These are phyloP conservation scores for Lichtheimia hyalospora DNA, from an alignment of 371 early-diverging fungal genomes.

Conservation along the genomic window DNA sequence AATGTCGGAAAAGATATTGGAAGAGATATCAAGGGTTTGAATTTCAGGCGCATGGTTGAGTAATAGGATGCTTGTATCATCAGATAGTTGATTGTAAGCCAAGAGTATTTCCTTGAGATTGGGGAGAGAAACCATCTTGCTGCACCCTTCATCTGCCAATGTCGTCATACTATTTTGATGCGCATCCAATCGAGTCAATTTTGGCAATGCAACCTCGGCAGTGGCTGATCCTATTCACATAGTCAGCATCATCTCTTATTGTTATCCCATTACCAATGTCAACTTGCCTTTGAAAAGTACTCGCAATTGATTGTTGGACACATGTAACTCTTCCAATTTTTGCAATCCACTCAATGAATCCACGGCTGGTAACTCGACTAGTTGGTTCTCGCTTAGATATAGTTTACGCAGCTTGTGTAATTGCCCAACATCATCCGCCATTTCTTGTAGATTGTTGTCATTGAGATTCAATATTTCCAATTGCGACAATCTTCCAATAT, in stretches of 20 bases:
- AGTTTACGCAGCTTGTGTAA: conserved; percentile 55
- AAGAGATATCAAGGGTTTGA: conserved; percentile 64
- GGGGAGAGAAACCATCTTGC: conserved; percentile 35
- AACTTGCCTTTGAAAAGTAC: conserved; percentile 28
- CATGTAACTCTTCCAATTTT: conserved; percentile 51
- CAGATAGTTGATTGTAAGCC: conserved; percentile 43
- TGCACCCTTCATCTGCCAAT: conserved; percentile 19
- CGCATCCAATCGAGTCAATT: conserved; percentile 58
- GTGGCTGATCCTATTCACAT: not conserved
- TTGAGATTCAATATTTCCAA: conserved; percentile 65
- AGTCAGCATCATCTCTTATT: not conserved
- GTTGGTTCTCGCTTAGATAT: conserved; percentile 53
- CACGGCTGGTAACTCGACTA: conserved; percentile 46
- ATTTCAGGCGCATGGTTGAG: conserved; percentile 38
- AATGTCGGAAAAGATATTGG: conserved; percentile 57
- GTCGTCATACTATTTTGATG: conserved; percentile 47
- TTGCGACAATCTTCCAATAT: conserved; percentile 26
- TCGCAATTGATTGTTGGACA: conserved; percentile 48
- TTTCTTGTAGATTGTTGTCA: conserved; percentile 52
- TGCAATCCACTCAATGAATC: conserved; percentile 25
- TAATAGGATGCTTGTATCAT: conserved; percentile 11
- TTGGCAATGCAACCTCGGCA: conserved; percentile 23
- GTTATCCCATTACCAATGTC: too few species aligned
- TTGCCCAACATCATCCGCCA: conserved; percentile 52
- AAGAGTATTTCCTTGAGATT: conserved; percentile 59